phyloP scores from a whole-genome alignment of 139 green algal genomes.

The Eudorina sp. region DNA sequence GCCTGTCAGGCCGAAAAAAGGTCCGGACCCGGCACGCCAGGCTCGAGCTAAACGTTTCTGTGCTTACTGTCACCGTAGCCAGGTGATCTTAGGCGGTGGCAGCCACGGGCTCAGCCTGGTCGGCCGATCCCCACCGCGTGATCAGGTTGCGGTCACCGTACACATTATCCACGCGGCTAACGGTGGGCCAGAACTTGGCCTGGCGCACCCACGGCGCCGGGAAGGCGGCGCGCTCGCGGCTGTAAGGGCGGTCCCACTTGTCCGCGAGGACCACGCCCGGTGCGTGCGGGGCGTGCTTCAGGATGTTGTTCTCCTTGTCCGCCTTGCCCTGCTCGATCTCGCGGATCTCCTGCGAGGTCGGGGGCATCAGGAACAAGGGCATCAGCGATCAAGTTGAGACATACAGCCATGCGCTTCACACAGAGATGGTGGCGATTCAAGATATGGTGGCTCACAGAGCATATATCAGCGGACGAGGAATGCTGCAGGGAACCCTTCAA shows the following conservation, averaged over 20 bases:
- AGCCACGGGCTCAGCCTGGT: constrained; percentile 42
- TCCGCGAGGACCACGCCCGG: constrained; percentile 79
- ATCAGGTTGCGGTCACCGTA: constrained; percentile 96
- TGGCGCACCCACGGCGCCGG: constrained; percentile 88
- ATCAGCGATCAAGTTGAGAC: no score
- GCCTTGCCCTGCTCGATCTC: constrained; percentile 87
- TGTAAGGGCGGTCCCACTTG: constrained; percentile 94
- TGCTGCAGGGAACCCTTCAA: no score
- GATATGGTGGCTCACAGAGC: no score
- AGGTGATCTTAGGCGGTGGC: constrained; percentile 50
- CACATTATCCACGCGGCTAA: constrained; percentile 96
- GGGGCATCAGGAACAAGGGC: no score
- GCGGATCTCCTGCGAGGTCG: constrained; percentile 80
- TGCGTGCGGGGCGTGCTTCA: constrained; percentile 96
- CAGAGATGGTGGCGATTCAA: no score
- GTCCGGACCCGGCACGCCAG: no score
- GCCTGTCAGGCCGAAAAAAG: no score
- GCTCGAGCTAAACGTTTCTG: no score
- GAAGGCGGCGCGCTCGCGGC: constrained; percentile 92
- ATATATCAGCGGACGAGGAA: no score
- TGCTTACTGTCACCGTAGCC: background rate
- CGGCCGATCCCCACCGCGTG: constrained; percentile 20
- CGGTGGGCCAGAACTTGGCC: constrained; percentile 99
- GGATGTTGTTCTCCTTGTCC: constrained; percentile 89
- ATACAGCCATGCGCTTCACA: no score